These are phyloP conservation scores for Collybia nuda DNA, from an alignment of 768 basidiomycete genomes.

Conservation along the genomic window DNA sequence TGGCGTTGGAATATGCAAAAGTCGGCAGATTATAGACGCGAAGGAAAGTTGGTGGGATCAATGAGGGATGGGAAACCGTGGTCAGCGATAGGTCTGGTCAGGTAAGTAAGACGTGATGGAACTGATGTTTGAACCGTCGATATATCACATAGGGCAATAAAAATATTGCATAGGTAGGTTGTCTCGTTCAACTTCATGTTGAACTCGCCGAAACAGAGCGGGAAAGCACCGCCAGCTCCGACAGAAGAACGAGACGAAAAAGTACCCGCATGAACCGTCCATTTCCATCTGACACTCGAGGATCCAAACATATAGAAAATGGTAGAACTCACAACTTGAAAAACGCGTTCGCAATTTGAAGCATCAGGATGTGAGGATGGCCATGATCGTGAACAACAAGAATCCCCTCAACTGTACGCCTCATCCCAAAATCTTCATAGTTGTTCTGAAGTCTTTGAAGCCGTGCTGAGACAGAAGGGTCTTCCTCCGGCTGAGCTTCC, in stretches of 20 bases:
- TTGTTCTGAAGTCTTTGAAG: conserved; percentile 93
- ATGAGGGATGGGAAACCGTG: no score
- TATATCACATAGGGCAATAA: no score
- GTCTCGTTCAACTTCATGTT: no score
- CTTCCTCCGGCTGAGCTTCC: conserved; percentile 96
- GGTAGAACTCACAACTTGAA: conserved; percentile 87
- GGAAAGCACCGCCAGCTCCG: background rate
- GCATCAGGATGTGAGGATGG: conserved; percentile 95
- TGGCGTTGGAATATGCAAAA: background rate
- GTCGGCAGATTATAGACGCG: conserved; percentile 5
- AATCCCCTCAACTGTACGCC: conserved; percentile 89
- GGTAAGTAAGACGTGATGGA: no score
- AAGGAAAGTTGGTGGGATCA: background rate
- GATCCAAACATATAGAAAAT: background rate
- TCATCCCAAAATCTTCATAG: conserved; percentile 97
- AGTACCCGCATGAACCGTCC: background rate
- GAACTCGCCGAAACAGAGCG: no score
- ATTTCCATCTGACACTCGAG: no score
- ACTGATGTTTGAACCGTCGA: no score
- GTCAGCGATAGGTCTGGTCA: no score
- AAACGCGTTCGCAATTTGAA: conserved; percentile 98
- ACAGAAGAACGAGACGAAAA: background rate
- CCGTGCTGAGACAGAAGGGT: conserved; percentile 92
- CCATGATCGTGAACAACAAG: conserved; percentile 95
- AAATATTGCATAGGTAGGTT: no score